These are phyloP conservation scores for Phytophthora nicotianae DNA, from an alignment of 352 stramenopile genomes.

Conservation along the genomic window DNA sequence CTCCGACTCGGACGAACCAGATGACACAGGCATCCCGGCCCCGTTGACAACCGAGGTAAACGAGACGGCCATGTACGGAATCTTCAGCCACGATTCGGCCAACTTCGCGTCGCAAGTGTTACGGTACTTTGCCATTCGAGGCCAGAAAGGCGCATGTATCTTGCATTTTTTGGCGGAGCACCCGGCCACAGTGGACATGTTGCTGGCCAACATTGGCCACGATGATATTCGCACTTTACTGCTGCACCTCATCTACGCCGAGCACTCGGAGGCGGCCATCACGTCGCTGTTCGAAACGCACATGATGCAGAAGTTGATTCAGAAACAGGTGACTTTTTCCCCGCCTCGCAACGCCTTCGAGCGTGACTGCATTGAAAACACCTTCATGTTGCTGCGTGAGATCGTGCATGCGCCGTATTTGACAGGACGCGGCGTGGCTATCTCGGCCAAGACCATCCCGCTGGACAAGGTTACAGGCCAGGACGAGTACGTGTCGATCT, in stretches of 20 bases:
- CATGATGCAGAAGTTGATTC: constrained; percentile 78
- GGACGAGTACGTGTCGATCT: constrained; percentile 89
- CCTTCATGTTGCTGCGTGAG: constrained; percentile 76
- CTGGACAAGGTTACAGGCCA: constrained; percentile 86
- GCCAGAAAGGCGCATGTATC: constrained; percentile 80
- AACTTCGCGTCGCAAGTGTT: constrained; percentile 84
- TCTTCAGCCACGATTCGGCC: constrained; percentile 79
- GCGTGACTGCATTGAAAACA: constrained; percentile 83
- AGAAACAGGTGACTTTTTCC: constrained; percentile 76
- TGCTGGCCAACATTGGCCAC: constrained; percentile 82
- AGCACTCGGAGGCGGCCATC: constrained; percentile 82
- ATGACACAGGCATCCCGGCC: constrained; percentile 43
- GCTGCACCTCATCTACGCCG: constrained; percentile 83
- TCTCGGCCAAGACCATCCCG: constrained; percentile 88
- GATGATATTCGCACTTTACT: constrained; percentile 81
- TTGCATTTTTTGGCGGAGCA: constrained; percentile 70
- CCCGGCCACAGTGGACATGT: constrained; percentile 62
- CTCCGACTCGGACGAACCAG: constrained; percentile 42
- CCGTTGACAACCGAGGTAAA: constrained; percentile 45
- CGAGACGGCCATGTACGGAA: constrained; percentile 56
- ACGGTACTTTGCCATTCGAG: constrained; percentile 80
- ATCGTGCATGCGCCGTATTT: constrained; percentile 87
- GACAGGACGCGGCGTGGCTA: constrained; percentile 76
- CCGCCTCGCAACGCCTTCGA: constrained; percentile 76
- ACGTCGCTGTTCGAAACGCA: constrained; percentile 70